A percentile compares a stretch with the other conserved stretches of the same genome.
phyloP scores from a whole-genome alignment of 352 stramenopile species.

The Phytophthora idaei region DNA sequence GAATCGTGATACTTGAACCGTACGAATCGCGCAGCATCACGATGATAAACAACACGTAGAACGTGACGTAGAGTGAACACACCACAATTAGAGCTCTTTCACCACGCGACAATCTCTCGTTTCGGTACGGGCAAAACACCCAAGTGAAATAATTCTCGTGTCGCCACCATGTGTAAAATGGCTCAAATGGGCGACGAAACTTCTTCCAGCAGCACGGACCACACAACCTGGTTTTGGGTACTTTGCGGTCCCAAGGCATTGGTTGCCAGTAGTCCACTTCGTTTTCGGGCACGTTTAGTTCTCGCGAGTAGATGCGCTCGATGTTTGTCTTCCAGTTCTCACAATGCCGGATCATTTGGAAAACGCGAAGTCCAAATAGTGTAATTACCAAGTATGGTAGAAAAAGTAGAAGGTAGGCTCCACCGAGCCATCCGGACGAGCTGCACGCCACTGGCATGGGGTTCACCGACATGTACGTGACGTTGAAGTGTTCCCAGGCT shows the following conservation, averaged over 20 bases:
- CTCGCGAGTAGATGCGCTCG: constrained; percentile 61
- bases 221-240: constrained; percentile 64
- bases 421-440: constrained; percentile 51
- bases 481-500: constrained; percentile 21
- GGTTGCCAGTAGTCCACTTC: constrained; percentile 81
- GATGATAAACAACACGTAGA: constrained; percentile 76
- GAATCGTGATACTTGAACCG: constrained; percentile 43
- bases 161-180: constrained; percentile 79
- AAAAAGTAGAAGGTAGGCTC: constrained; percentile 60
- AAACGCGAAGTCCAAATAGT: constrained; percentile 62
- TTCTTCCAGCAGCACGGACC: constrained; percentile 74
- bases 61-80: constrained; percentile 75
- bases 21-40: constrained; percentile 58
- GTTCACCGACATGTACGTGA: constrained; percentile 58
- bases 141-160: constrained; percentile 84
- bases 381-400: constrained; percentile 60
- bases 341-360: constrained; percentile 63
- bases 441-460: constrained; percentile 63
- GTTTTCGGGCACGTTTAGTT: constrained; percentile 58
- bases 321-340: constrained; percentile 68
- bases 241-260: constrained; percentile 71
- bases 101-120: constrained; percentile 59
- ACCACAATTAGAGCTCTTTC: constrained; percentile 69
- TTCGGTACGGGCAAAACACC: constrained; percentile 75
- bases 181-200: constrained; percentile 60